Evolutionary conservation across 2,329 filamentous ascomycete genomes (phyloP).

Genomic region (Epichloe bromicola): DNA sequence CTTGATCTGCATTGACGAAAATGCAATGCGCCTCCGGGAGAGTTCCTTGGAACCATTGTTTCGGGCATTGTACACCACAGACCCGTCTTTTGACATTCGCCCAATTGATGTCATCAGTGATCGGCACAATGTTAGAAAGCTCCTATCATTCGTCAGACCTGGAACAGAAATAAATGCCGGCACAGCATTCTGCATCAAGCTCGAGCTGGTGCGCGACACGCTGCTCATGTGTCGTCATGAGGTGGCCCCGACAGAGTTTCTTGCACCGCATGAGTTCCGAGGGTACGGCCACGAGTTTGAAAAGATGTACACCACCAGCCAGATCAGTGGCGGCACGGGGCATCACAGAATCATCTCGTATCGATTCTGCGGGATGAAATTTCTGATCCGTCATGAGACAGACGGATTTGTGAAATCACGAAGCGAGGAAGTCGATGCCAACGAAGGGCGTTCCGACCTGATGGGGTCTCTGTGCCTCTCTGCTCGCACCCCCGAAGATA

Average conservation of each 20-base stretch:
- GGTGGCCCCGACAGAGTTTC: constrained; percentile 13
- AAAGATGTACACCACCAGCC: constrained; percentile 25
- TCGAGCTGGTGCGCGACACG: constrained; percentile 26
- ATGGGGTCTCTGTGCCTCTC: constrained; percentile 16
- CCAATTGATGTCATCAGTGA: constrained; percentile 30
- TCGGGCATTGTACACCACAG: constrained; percentile 24
- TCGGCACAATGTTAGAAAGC: constrained; percentile 34
- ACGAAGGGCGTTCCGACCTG: constrained; percentile 10
- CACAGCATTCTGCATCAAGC: constrained; percentile 26
- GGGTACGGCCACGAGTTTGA: constrained; percentile 33
- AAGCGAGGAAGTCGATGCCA: neutral
- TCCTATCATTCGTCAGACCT: constrained; percentile 29
- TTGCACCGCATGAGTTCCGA: constrained; percentile 22
- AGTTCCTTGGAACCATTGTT: constrained; percentile 34
- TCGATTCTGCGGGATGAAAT: constrained; percentile 24
- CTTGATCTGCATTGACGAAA: constrained; percentile 29
- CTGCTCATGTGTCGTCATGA: constrained; percentile 25
- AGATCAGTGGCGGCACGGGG: constrained; percentile 25
- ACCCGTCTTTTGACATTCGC: constrained; percentile 26
- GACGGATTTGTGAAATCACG: constrained; percentile 23
- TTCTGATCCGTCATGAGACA: constrained; percentile 30
- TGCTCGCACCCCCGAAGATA: neutral
- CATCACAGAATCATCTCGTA: constrained; percentile 34
- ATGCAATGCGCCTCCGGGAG: constrained; percentile 28
- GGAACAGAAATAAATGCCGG: constrained; percentile 10